Conservation (phyloP, 73 alveolate genomes). For the Paramecium pentaurelia region DNA sequence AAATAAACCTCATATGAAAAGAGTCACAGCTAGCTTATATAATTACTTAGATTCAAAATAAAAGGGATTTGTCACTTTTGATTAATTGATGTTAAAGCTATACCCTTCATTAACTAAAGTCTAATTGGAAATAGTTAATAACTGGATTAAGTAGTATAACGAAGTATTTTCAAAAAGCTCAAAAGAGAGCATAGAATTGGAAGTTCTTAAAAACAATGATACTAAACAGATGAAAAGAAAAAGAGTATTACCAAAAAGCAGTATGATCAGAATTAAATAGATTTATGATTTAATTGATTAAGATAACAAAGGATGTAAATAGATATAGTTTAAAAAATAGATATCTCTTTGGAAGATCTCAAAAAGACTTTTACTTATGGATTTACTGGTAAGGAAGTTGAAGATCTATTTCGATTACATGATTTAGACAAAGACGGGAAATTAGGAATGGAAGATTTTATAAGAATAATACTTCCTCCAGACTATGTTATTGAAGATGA, state of each 20-base stretch:
- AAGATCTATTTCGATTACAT: conserved; percentile 45
- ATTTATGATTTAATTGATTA: conserved; percentile 37
- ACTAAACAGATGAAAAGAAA: conserved; percentile 23
- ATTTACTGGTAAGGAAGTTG: conserved; percentile 40
- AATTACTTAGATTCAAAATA: conserved; percentile 53
- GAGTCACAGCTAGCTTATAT: conserved; percentile 60
- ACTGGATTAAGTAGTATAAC: conserved; percentile 52
- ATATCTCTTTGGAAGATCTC: conserved; percentile 55
- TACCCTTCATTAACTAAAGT: conserved; percentile 50
- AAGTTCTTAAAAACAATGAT: conserved; percentile 25
- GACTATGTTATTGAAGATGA: conserved; percentile 56
- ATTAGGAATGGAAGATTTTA: conserved; percentile 48
- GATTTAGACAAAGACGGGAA: conserved; percentile 53
- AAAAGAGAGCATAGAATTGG: conserved; percentile 1
- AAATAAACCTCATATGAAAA: conserved; percentile 60
- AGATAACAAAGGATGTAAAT: conserved; percentile 58
- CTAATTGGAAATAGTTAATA: conserved; percentile 25
- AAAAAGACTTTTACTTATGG: conserved; percentile 57
- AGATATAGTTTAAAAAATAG: neutral
- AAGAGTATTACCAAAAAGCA: conserved; percentile 46
- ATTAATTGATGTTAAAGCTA: conserved; percentile 27
- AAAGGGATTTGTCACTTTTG: conserved; percentile 56
- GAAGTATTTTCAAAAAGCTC: conserved; percentile 29
- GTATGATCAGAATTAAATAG: conserved; percentile 14
- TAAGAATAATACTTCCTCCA: conserved; percentile 50